Evolutionary conservation across 306 rosid genomes (phyloP).

Genomic region (Abrus precatorius): DNA sequence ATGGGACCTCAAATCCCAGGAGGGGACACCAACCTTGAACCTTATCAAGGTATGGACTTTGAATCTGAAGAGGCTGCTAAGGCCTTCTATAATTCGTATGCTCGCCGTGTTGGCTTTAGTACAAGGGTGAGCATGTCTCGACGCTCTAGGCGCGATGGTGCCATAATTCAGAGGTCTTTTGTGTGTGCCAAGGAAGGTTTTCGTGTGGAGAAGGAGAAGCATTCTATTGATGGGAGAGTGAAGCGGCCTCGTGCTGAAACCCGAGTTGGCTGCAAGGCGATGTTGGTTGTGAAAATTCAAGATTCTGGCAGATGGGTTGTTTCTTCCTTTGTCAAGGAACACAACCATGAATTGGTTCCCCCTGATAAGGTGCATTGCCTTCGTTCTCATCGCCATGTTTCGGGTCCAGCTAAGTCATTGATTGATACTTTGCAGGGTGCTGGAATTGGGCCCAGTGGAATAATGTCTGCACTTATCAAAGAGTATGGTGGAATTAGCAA

Average conservation of each 20-base stretch:
- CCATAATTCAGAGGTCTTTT: constrained; percentile 69
- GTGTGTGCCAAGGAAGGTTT: constrained; percentile 72
- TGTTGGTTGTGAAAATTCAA: constrained; percentile 64
- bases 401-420: constrained; percentile 54
- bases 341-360: constrained; percentile 52
- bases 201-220: constrained; percentile 58
- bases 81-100: constrained; percentile 66
- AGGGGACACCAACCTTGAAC: constrained; percentile 56
- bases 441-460: constrained; percentile 54
- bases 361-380: constrained; percentile 56
- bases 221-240: constrained; percentile 47
- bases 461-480: constrained; percentile 52
- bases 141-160: constrained; percentile 63
- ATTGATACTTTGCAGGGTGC: constrained; percentile 56
- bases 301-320: constrained; percentile 55
- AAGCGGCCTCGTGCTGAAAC: constrained; percentile 64
- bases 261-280: constrained; percentile 58
- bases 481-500: constrained; percentile 52
- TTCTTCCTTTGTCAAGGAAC: constrained; percentile 50
- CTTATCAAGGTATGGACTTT: constrained; percentile 61
- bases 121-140: constrained; percentile 67
- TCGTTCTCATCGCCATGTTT: constrained; percentile 54
- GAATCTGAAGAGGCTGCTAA: constrained; percentile 73
- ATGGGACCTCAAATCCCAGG: constrained; percentile 41
- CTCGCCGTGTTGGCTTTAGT: constrained; percentile 64